Conservation (phyloP, 352 stramenopile species). For the Globisporangium apiculatum region DNA sequence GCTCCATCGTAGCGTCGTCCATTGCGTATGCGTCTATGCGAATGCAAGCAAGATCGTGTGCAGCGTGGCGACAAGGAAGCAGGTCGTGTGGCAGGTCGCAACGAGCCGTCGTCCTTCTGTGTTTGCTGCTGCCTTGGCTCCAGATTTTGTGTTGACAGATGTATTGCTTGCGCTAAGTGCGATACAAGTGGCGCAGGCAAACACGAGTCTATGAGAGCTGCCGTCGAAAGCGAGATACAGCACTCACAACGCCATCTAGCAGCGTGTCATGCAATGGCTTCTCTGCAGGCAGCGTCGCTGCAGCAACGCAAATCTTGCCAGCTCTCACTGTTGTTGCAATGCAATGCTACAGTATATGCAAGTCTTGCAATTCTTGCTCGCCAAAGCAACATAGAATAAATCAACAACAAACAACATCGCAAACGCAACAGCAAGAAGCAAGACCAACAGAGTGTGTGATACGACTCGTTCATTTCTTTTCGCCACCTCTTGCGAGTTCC, state of each 20-base stretch:
- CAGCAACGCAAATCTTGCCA: too few relatives aligned
- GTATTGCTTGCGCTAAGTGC: background rate
- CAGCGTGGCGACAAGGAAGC: background rate
- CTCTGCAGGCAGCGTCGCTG: too few relatives aligned
- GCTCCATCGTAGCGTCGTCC: slow-evolving; percentile 55
- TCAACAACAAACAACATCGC: too few relatives aligned
- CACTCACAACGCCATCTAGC: too few relatives aligned
- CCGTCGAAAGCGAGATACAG: too few relatives aligned
- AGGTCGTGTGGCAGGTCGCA: background rate
- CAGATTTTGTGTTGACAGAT: background rate
- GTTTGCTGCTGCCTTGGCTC: background rate
- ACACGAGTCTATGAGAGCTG: too few relatives aligned
- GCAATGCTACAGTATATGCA: too few relatives aligned
- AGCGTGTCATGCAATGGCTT: too few relatives aligned
- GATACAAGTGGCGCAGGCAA: background rate
- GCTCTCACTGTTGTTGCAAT: too few relatives aligned
- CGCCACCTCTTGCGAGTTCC: slow-evolving; percentile 29
- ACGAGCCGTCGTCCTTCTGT: background rate
- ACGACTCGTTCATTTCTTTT: slow-evolving; percentile 47
- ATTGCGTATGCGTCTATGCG: slow-evolving; percentile 16
- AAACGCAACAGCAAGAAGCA: slow-evolving; percentile 7
- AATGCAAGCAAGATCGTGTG: too few relatives aligned
- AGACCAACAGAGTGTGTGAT: slow-evolving; percentile 3
- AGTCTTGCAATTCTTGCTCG: too few relatives aligned
- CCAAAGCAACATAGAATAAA: background rate